Percentiles rank a stretch among this genome's conserved stretches.
Conservation (phyloP, 257 asterid species). For the Eustoma russellianum region DNA sequence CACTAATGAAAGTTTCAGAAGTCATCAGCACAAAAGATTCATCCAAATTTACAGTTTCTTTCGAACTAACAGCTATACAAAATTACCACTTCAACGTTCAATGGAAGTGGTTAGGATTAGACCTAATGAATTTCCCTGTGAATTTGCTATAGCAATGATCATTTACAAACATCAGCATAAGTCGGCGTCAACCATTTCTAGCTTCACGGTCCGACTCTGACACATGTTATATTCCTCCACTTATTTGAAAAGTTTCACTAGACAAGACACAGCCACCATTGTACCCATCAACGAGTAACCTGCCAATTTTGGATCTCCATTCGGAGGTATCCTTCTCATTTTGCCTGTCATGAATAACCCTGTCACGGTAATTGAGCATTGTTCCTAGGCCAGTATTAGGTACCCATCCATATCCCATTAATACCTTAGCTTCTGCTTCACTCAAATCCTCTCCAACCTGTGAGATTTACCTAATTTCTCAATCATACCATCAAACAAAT, state of each 20-base stretch:
- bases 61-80: too few relatives aligned
- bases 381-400: constrained; percentile 81
- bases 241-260: constrained; percentile 21
- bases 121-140: too few relatives aligned
- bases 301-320: constrained; percentile 81
- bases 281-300: constrained; percentile 71
- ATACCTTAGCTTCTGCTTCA: constrained; percentile 78
- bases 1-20: too few relatives aligned
- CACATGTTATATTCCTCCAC: constrained; percentile 22
- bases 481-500: not conserved
- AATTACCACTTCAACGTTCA: too few relatives aligned
- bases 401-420: constrained; percentile 69
- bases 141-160: not conserved
- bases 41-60: too few relatives aligned
- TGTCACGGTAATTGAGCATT: constrained; percentile 79
- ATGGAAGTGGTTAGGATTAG: too few relatives aligned
- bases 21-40: too few relatives aligned
- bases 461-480: not conserved
- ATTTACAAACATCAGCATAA: constrained; percentile 6
- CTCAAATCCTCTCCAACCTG: constrained; percentile 83
- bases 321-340: constrained; percentile 53
- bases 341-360: constrained; percentile 74
- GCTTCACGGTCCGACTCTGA: constrained; percentile 30
- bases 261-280: constrained; percentile 50
- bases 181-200: constrained; percentile 35